Base-by-base conservation (phyloP, 2,329 filamentous ascomycete species). In the Emmonsiellopsis sp. region DNA sequence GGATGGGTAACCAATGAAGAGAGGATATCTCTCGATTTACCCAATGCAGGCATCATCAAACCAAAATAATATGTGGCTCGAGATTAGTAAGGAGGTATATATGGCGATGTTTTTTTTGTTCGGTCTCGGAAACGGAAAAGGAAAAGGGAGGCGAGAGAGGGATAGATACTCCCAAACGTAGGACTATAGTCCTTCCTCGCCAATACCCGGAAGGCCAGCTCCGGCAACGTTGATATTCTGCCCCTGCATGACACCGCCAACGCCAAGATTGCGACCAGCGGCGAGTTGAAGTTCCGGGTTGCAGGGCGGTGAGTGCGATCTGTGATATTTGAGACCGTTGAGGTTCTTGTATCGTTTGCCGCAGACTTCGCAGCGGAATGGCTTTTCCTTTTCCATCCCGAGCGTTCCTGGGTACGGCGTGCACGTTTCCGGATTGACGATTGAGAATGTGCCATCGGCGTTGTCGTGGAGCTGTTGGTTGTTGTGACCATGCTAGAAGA, bases 381-480 rank as follows among this genome's bases (percentile, higher is more conserved):
- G 93, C 76, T 98, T 98, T 75, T 97, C 92, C 70, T 97, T 98
- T 74, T 98, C 93, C 93, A 98, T 98, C n/a, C 93, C 93, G 37
- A 95, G 77, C 1, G 93, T 97, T 34, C 93, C 93, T 0, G 93
- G 93, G 60, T 97, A 98, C 0, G 93, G 93, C 1, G 89, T 82
- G 32, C 88, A 93, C 0, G 93, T 97, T 65, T 95, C 88, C 0
- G 93, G 93, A 63, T 98, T 95, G 50, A 98, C 92, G 60, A 98
- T 98, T 0, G 92, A 97, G 68, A 95, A 97, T 2, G 93, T 96
- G 50, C 93, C 93, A 65, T 98, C 93, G 13, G 88, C 87, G 63
- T 98, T 98, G 69, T 96, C 91, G 66, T 96, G 91, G 56, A 98
- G 79, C 68, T 95, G 89, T 68, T 98, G 93, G 57, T 92, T 97